These are phyloP conservation scores for Pichia gijzeniarum DNA, from an alignment of 805 yeast genomes.

Conservation along the genomic window DNA sequence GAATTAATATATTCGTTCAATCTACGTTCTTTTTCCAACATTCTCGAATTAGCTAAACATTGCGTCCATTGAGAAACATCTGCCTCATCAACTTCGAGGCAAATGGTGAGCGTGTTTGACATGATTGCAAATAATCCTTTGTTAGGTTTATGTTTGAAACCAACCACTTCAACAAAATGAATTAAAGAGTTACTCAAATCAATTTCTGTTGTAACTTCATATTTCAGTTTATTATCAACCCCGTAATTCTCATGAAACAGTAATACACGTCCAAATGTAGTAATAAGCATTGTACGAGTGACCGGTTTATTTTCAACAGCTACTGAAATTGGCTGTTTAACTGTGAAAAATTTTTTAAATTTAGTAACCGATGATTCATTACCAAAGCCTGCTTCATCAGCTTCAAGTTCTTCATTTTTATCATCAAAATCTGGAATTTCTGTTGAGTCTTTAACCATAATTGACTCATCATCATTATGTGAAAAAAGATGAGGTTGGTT, in stretches of 20 bases:
- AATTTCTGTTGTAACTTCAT: constrained; percentile 49
- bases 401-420: constrained; percentile 13
- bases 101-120: constrained; percentile 47
- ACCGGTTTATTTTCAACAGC: constrained; percentile 25
- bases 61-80: constrained; percentile 56
- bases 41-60: constrained; percentile 42
- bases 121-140: constrained; percentile 51
- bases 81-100: constrained; percentile 47
- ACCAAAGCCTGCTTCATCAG: constrained; percentile 15
- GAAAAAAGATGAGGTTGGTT: constrained; percentile 9
- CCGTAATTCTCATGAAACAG: constrained; percentile 40
- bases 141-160: constrained; percentile 26
- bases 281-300: constrained; percentile 49
- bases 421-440: constrained; percentile 3
- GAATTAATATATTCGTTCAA: constrained; percentile 21
- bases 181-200: constrained; percentile 46
- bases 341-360: constrained; percentile 27
- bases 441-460: constrained; percentile 13
- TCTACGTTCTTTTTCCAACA: constrained; percentile 41
- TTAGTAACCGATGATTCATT: constrained; percentile 17
- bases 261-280: constrained; percentile 58
- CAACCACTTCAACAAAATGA: constrained; percentile 52
- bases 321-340: constrained; percentile 7
- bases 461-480: constrained; percentile 24
- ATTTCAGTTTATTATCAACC: constrained; percentile 30